phyloP scores from a whole-genome alignment of 2,329 filamentous ascomycete genomes.

The Pyricularia pennisetigena region DNA sequence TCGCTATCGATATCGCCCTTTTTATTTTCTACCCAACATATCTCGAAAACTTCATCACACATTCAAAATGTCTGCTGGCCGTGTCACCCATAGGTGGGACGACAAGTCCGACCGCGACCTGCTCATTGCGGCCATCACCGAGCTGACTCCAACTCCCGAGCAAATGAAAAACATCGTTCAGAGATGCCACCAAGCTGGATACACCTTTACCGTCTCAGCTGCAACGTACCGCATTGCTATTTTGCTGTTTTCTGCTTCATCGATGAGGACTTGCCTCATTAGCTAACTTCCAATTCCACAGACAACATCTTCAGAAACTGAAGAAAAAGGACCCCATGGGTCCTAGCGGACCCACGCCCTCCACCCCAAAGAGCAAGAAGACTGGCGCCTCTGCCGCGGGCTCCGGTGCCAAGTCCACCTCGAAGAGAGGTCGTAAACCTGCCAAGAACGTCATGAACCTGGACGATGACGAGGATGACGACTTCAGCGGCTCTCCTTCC shows the following conservation, averaged over 20 bases:
- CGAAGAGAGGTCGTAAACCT: background rate
- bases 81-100: slow-evolving; percentile 14
- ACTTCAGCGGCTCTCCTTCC: background rate
- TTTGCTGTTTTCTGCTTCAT: background rate
- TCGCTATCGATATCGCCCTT: background rate
- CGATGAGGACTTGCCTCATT: too few species aligned
- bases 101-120: slow-evolving; percentile 18
- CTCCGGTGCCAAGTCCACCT: background rate
- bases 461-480: background rate
- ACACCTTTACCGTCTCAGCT: slow-evolving; percentile 17
- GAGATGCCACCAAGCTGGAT: slow-evolving; percentile 14
- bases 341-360: background rate
- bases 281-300: slow-evolving; percentile 6
- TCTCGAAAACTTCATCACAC: too few species aligned
- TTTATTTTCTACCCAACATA: background rate
- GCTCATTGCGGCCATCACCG: slow-evolving; percentile 15
- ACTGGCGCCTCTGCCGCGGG: background rate
- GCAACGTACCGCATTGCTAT: slow-evolving; percentile 14
- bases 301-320: slow-evolving; percentile 25
- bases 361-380: background rate
- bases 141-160: slow-evolving; percentile 13
- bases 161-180: slow-evolving; percentile 14
- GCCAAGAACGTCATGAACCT: too few species aligned
- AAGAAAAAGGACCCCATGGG: slow-evolving; percentile 16
- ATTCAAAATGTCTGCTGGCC: background rate